Evolutionary conservation across 257 asterid genomes (phyloP).

Genomic region (Nicotiana noctiflora): DNA sequence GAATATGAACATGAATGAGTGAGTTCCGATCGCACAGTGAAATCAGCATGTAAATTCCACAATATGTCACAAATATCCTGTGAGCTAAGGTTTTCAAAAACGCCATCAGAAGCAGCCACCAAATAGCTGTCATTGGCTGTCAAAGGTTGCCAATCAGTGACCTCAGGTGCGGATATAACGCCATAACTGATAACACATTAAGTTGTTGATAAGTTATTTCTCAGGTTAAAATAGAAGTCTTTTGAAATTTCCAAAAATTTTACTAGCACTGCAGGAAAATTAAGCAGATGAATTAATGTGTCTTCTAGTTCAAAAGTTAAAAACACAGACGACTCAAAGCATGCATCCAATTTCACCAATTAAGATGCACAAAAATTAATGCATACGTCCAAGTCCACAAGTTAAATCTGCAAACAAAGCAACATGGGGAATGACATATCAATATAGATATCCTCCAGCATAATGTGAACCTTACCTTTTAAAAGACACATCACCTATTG

Average conservation of each 20-base stretch:
- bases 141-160: slow-evolving; percentile 91
- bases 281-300: neutral
- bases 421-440: neutral
- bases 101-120: slow-evolving; percentile 90
- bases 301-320: neutral
- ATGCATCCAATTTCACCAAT: neutral
- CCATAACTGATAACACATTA: slow-evolving; percentile 62
- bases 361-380: neutral
- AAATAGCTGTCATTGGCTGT: slow-evolving; percentile 74
- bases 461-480: slow-evolving; percentile 47
- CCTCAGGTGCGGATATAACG: slow-evolving; percentile 93
- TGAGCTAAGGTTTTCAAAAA: slow-evolving; percentile 75
- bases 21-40: slow-evolving; percentile 30
- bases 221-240: neutral
- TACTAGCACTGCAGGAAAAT: neutral
- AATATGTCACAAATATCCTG: slow-evolving; percentile 84
- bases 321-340: neutral
- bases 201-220: slow-evolving; percentile 14
- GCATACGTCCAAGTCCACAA: neutral
- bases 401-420: neutral
- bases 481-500: slow-evolving; percentile 79
- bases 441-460: neutral
- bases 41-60: slow-evolving; percentile 54
- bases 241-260: neutral
- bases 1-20: slow-evolving; percentile 57